Conservation (phyloP, 208 protist species). For the Pavlovales sp. region DNA sequence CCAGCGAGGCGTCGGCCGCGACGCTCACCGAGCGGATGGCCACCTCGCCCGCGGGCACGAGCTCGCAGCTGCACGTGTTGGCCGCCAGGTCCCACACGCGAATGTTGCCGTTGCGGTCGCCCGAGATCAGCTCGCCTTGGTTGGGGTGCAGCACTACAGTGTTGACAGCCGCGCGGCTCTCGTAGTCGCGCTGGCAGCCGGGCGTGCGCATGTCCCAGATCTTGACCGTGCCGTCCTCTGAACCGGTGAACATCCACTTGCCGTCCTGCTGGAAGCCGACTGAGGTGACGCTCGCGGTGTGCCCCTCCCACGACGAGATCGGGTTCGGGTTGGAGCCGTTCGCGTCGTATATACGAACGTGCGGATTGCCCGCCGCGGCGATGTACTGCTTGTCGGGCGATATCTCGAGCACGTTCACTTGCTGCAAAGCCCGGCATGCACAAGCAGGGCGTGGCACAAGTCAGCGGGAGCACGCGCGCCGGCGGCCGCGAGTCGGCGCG, state of each 20-base stretch:
- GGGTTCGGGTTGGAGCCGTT: slow-evolving; percentile 42
- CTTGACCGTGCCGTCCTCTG: slow-evolving; percentile 77
- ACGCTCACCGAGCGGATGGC: slow-evolving; percentile 65
- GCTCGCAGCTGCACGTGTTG: slow-evolving; percentile 62
- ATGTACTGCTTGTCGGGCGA: slow-evolving; percentile 71
- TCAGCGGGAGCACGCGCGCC: background rate
- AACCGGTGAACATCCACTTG: slow-evolving; percentile 77
- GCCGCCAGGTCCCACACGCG: slow-evolving; percentile 70
- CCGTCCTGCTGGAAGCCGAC: slow-evolving; percentile 76
- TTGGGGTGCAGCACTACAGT: slow-evolving; percentile 70
- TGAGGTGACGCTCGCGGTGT: slow-evolving; percentile 73
- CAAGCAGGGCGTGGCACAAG: background rate
- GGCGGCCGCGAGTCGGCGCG: background rate
- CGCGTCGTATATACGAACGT: slow-evolving; percentile 71
- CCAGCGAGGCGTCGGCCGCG: slow-evolving; percentile 54
- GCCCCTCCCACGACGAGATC: slow-evolving; percentile 69
- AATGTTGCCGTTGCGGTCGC: slow-evolving; percentile 70
- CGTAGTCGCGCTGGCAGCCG: slow-evolving; percentile 69
- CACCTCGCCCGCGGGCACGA: slow-evolving; percentile 63
- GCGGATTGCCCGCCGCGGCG: slow-evolving; percentile 71
- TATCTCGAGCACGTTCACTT: slow-evolving; percentile 75
- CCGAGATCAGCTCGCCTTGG: slow-evolving; percentile 71
- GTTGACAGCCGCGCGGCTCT: slow-evolving; percentile 66
- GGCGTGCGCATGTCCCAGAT: slow-evolving; percentile 76
- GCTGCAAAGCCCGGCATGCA: slow-evolving; percentile 52